These are phyloP conservation scores for Globisporangium emineosum DNA, from an alignment of 352 stramenopile genomes.

Conservation along the genomic window DNA sequence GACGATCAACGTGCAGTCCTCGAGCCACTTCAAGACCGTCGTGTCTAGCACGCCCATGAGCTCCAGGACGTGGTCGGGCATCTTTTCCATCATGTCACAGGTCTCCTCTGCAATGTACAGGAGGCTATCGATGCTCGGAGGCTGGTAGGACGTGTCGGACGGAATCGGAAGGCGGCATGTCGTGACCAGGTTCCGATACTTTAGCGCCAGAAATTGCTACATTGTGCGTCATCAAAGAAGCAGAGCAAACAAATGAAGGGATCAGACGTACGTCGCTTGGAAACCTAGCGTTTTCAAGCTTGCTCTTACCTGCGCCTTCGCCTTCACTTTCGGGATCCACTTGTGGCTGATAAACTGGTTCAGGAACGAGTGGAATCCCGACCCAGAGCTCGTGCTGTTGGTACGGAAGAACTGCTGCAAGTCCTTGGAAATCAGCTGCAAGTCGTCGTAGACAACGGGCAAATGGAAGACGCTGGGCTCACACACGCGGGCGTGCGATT, in stretches of 20 bases:
- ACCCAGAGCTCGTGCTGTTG: slow-evolving; percentile 23
- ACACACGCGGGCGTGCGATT: slow-evolving; percentile 43
- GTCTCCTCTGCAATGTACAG: slow-evolving; percentile 66
- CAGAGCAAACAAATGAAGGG: not conserved
- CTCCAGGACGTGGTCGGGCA: slow-evolving; percentile 59
- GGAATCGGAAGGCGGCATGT: slow-evolving; percentile 52
- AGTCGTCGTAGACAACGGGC: slow-evolving; percentile 66
- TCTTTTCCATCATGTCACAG: slow-evolving; percentile 67
- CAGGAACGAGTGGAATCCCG: slow-evolving; percentile 49
- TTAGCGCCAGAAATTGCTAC: slow-evolving; percentile 55
- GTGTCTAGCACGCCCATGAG: slow-evolving; percentile 60
- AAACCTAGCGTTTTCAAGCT: no score
- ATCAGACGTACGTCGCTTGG: not conserved
- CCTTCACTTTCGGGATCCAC: slow-evolving; percentile 76
- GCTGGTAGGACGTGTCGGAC: slow-evolving; percentile 74
- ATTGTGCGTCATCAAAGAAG: not conserved
- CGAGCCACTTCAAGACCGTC: slow-evolving; percentile 64
- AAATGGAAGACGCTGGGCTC: slow-evolving; percentile 76
- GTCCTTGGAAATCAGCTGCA: slow-evolving; percentile 59
- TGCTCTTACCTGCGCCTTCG: slow-evolving; percentile 42
- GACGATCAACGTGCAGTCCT: slow-evolving; percentile 66
- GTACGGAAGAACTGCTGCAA: slow-evolving; percentile 45
- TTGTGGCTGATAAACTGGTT: slow-evolving; percentile 65
- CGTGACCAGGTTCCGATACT: slow-evolving; percentile 42
- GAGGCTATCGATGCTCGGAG: slow-evolving; percentile 71